Conservation (phyloP, 192 early-diverging fungal species). For the Coemansia sp. region DNA sequence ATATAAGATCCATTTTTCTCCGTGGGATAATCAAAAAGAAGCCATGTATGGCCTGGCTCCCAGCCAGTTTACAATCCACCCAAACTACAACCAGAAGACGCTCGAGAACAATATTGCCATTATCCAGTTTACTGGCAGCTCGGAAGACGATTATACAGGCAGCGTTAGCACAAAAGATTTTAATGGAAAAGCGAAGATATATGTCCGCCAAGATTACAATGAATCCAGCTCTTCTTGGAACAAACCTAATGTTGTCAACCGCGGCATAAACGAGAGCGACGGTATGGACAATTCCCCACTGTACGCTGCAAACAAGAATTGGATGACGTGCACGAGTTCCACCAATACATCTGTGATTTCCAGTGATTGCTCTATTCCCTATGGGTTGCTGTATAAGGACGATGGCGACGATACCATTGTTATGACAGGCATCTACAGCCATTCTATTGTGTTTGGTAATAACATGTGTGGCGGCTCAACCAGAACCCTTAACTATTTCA, state of each 20-base stretch:
- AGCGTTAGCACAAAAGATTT: background rate
- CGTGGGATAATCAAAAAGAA: background rate
- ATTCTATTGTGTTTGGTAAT: conserved; percentile 11
- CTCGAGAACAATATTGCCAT: conserved; percentile 39
- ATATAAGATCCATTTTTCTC: conserved; percentile 18
- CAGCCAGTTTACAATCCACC: background rate
- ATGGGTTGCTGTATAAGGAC: conserved; percentile 11
- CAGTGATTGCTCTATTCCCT: conserved; percentile 17
- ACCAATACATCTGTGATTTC: conserved; percentile 22
- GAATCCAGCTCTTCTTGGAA: background rate
- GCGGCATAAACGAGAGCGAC: background rate
- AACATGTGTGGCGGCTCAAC: conserved; percentile 3
- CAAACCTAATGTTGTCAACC: background rate
- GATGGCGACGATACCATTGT: background rate
- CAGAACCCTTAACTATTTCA: conserved; percentile 22
- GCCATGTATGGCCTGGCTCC: background rate
- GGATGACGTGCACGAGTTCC: conserved; percentile 29
- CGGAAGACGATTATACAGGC: background rate
- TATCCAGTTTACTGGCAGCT: background rate
- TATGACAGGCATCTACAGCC: conserved; percentile 16
- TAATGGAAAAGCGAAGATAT: background rate
- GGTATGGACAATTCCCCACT: conserved; percentile 1
- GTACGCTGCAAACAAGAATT: conserved; percentile 27
- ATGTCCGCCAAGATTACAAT: background rate
- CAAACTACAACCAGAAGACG: conserved; percentile 16